Base-by-base conservation (phyloP, 352 stramenopile genomes). In the Elongisporangium prolatum region DNA sequence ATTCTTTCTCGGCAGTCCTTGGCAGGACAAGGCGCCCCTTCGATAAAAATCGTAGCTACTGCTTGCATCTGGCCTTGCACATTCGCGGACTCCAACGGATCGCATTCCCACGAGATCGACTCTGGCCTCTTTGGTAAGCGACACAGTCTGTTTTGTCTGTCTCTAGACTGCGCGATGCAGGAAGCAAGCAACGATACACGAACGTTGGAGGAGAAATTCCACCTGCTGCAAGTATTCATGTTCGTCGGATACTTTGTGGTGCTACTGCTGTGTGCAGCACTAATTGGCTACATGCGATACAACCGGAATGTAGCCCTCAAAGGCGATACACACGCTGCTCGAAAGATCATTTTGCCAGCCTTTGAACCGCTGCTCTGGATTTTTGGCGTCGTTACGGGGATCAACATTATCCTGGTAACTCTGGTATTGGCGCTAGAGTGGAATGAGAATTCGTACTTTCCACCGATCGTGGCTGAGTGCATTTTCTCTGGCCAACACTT, bases 281-380 rank as follows among this genome's bases (percentile, higher is more conserved):
- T 75, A 5, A 52, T 74, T n/a, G 44, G 48, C 9, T 74, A 77
- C 59, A 34, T 75, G 51, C 67, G 61, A 14, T 57, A 60, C 28
- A 54, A 69, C 17, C 63, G 69, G 4, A 24, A 61, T 10, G 64
- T 54, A 1, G 63, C 63, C 0, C 65, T 71, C 48, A 28, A 49
- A 21, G 70, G 70, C 21, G 64, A 69, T 48, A 34, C n/a, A 11
- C 52, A 21, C 6, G 67, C 70, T 54, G 64, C 67, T 9, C 58
- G 60, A 13, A 72, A 75, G 65, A 65, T 77, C 44, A 66, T 80
- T 11, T 54, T 83, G 21, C 73, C 73, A 0, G 65, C 73, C 9
- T 81, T 81, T 24, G 72, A 83, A 51, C 73, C 73, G 6, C 57
- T 83, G 38, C 58, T 83, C 4, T 83, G 73, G 73, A 71, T 72